Evolutionary conservation across 371 early-diverging fungal species (phyloP).

Genomic region (Mortierella sp.): DNA sequence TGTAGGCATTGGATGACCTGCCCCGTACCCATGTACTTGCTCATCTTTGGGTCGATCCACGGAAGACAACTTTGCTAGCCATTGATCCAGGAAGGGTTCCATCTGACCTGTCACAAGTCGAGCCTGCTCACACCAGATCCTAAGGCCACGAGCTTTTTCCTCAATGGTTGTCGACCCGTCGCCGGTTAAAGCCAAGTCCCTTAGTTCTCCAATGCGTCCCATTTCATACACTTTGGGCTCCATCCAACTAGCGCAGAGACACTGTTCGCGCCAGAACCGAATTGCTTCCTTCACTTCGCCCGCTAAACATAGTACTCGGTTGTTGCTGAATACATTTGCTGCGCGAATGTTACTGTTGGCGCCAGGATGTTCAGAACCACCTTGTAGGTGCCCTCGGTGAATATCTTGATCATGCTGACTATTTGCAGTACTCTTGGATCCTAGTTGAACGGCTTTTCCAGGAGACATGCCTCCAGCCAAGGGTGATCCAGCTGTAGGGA

Average conservation of each 20-base stretch:
- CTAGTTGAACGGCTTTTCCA: not conserved
- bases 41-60: slow-evolving; percentile 43
- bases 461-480: slow-evolving; percentile 22
- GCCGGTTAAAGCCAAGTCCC: slow-evolving; percentile 26
- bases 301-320: slow-evolving; percentile 29
- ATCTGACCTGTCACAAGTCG: slow-evolving; percentile 31
- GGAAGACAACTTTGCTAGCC: slow-evolving; percentile 23
- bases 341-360: not conserved
- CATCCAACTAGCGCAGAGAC: slow-evolving; percentile 20
- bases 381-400: not conserved
- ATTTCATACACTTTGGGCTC: slow-evolving; percentile 39
- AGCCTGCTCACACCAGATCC: slow-evolving; percentile 37
- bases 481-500: slow-evolving; percentile 17
- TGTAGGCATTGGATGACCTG: not conserved
- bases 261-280: slow-evolving; percentile 51
- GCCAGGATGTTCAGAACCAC: not conserved
- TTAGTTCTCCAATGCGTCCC: slow-evolving; percentile 32
- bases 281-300: slow-evolving; percentile 49
- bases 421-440: slow-evolving; percentile 6
- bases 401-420: slow-evolving; percentile 7
- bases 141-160: slow-evolving; percentile 32
- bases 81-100: slow-evolving; percentile 31
- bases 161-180: slow-evolving; percentile 32
- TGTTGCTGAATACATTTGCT: slow-evolving; percentile 26
- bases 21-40: slow-evolving; percentile 4